A percentile compares a stretch with the other conserved stretches of the same genome.
Evolutionary conservation across 805 yeast species (phyloP).

Genomic region (Ogataea paraovalis): DNA sequence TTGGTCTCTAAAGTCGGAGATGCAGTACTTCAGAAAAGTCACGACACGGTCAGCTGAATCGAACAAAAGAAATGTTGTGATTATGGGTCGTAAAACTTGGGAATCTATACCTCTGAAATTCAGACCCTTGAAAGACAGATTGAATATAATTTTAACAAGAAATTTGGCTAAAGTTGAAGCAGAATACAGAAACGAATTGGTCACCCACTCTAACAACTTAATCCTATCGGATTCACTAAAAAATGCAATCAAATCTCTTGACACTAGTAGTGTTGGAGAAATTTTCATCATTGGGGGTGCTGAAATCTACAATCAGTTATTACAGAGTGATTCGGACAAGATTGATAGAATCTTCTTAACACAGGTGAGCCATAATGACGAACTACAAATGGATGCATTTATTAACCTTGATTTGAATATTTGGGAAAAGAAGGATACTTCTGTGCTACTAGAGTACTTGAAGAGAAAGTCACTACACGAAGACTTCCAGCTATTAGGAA

Average conservation of each 20-base stretch:
- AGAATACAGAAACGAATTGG: conserved; percentile 26
- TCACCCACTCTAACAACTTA: conserved; percentile 13
- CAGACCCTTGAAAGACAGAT: conserved; percentile 73
- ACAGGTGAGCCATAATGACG: conserved; percentile 44
- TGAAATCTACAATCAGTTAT: conserved; percentile 63
- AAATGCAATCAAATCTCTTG: conserved; percentile 37
- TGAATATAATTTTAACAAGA: conserved; percentile 74
- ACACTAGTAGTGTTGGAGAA: conserved; percentile 40
- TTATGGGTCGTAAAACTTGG: conserved; percentile 98
- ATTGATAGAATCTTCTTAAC: conserved; percentile 65
- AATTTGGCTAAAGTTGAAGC: conserved; percentile 21
- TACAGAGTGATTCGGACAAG: conserved; percentile 19
- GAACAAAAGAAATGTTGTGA: conserved; percentile 61
- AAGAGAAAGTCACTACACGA: conserved; percentile 34
- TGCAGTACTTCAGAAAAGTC: conserved; percentile 76
- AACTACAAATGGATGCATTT: conserved; percentile 67
- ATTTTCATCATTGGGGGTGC: conserved; percentile 92
- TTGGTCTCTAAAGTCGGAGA: conserved; percentile 81
- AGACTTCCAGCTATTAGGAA: conserved; percentile 29
- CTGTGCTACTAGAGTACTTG: conserved; percentile 34
- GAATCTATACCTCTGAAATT: conserved; percentile 83
- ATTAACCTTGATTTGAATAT: conserved; percentile 37
- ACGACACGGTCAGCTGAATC: conserved; percentile 45
- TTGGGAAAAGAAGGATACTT: conserved; percentile 36
- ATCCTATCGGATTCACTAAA: conserved; percentile 39